A percentile compares a stretch with the other conserved stretches of the same genome.
Conservation (phyloP, 78 protist genomes). For the Dictyostelium discoideum region DNA sequence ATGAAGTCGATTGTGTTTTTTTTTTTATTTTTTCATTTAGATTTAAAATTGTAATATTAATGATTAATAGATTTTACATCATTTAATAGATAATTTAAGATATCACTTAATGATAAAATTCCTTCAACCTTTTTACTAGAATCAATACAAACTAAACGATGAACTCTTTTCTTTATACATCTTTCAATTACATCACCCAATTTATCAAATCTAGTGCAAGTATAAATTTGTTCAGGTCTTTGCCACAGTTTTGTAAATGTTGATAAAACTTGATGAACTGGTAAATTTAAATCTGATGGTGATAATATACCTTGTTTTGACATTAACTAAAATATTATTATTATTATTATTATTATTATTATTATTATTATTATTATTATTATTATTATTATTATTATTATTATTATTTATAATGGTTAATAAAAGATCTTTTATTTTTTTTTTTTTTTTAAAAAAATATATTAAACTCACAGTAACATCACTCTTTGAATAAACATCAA, state of each 20-base stretch:
- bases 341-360: too few relatives aligned
- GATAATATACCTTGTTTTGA: constrained; percentile 69
- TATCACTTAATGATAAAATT: constrained; percentile 69
- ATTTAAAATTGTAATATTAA: neutral
- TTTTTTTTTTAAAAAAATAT: neutral
- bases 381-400: too few relatives aligned
- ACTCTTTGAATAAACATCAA: constrained; percentile 82
- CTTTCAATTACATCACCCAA: constrained; percentile 71
- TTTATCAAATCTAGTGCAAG: constrained; percentile 76
- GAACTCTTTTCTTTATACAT: constrained; percentile 74
- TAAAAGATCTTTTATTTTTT: neutral
- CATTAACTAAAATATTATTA: constrained; percentile 13
- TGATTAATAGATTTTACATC: constrained; percentile 4
- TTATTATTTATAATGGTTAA: too few relatives aligned
- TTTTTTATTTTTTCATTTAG: neutral
- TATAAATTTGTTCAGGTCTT: constrained; percentile 77
- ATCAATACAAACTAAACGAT: constrained; percentile 75
- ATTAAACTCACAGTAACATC: constrained; percentile 76
- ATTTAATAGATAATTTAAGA: constrained; percentile 64
- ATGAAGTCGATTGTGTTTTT: neutral
- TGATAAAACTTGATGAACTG: constrained; percentile 71
- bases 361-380: too few relatives aligned
- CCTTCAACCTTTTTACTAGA: constrained; percentile 70
- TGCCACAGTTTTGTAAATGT: constrained; percentile 73
- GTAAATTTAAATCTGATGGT: constrained; percentile 66